Conservation (phyloP, 2,329 filamentous ascomycete genomes). For the Moelleriella libera region DNA sequence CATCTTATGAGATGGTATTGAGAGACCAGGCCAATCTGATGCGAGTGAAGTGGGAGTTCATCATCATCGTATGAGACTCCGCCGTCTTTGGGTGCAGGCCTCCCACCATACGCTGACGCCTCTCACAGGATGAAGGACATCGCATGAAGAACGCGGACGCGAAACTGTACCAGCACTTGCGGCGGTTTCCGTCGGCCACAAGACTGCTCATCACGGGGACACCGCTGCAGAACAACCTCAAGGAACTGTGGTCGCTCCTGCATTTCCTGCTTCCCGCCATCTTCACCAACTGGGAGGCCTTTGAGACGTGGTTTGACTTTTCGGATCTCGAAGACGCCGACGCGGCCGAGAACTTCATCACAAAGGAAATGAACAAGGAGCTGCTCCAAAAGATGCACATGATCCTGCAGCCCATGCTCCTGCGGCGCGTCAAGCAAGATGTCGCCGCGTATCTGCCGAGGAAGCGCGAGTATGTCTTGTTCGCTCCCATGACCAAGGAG, state of each 20-base stretch:
- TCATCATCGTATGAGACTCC: constrained; percentile 61
- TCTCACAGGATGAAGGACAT: constrained; percentile 74
- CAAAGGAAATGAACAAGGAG: constrained; percentile 49
- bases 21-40: constrained; percentile 71
- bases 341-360: constrained; percentile 63
- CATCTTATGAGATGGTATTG: constrained; percentile 92
- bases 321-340: constrained; percentile 77
- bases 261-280: constrained; percentile 89
- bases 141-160: constrained; percentile 96
- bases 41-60: constrained; percentile 89
- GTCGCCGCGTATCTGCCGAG: constrained; percentile 85
- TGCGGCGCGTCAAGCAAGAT: constrained; percentile 83
- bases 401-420: constrained; percentile 78
- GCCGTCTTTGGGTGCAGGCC: no score
- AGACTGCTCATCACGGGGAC: constrained; percentile 89
- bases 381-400: constrained; percentile 67
- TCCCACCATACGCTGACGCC: not conserved
- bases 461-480: constrained; percentile 92
- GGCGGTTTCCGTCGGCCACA: constrained; percentile 81
- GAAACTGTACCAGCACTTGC: constrained; percentile 74
- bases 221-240: constrained; percentile 87
- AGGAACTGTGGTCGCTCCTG: constrained; percentile 86
- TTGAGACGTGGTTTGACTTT: constrained; percentile 96
- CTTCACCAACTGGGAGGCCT: constrained; percentile 85
- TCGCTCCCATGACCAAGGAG: constrained; percentile 79